Evolutionary conservation across 176 grass and related monocot genomes (phyloP).

Genomic region (Echinochloa phyllopogon): DNA sequence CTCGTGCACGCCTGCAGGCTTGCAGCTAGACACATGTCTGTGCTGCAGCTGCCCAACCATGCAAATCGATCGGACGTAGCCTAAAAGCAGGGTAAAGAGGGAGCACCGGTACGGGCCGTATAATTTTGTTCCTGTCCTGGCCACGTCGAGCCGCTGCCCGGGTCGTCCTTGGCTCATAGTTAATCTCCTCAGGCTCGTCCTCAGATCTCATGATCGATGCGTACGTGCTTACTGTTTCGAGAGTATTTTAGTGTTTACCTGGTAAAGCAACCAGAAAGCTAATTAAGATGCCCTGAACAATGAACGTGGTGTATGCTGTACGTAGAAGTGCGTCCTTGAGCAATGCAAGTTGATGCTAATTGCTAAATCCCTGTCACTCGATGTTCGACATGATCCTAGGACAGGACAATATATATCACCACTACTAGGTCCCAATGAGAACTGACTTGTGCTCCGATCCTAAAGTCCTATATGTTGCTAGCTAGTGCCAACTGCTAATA

Average conservation of each 20-base stretch:
- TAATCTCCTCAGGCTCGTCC: not conserved
- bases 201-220: slow-evolving; percentile 2
- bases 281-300: not conserved
- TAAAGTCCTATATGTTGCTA: no score
- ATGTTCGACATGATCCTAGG: not conserved
- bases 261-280: slow-evolving; percentile 11
- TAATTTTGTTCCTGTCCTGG: slow-evolving; percentile 22
- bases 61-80: not conserved
- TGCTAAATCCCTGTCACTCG: not conserved
- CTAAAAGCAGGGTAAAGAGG: not conserved
- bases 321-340: not conserved
- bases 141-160: not conserved
- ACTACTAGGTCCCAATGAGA: not conserved
- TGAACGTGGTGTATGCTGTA: not conserved
- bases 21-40: not conserved
- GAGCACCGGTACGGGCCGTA: not conserved
- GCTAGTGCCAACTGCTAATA: not conserved
- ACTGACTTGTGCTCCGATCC: not conserved
- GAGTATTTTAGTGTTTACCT: not conserved
- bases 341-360: not conserved
- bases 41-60: not conserved
- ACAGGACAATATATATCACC: not conserved
- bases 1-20: not conserved
- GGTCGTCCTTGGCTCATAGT: not conserved
- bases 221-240: not conserved